Conservation (phyloP, 164 flowering plant genomes). For the Aristolochia contorta region DNA sequence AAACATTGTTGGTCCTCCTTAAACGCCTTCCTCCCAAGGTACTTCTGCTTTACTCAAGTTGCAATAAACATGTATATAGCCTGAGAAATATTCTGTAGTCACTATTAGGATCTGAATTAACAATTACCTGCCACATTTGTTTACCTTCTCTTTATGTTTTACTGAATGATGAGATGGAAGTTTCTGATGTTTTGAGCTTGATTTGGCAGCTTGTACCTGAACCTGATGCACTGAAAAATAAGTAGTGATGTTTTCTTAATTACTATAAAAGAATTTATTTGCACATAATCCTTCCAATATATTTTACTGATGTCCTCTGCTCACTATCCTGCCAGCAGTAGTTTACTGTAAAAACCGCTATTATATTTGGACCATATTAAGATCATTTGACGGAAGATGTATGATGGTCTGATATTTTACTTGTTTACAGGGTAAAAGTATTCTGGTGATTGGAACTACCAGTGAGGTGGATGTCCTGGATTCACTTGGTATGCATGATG, state of each 20-base stretch:
- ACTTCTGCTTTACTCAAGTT: not conserved
- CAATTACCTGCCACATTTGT: too few relatives aligned
- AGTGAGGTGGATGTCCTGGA: constrained; percentile 76
- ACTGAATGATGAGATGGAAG: too few relatives aligned
- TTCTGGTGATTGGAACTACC: constrained; percentile 86
- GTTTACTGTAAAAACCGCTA: not conserved
- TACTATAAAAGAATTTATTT: too few relatives aligned
- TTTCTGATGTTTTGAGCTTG: too few relatives aligned
- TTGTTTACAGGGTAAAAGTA: constrained; percentile 65
- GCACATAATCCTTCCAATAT: too few relatives aligned
- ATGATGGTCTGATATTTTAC: not conserved
- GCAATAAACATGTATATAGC: not conserved
- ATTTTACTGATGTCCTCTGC: too few relatives aligned
- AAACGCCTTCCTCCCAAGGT: constrained; percentile 97
- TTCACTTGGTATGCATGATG: constrained; percentile 65
- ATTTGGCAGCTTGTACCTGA: too few relatives aligned
- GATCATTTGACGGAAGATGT: not conserved
- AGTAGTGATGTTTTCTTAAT: too few relatives aligned
- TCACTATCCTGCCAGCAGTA: not conserved
- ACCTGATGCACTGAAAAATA: too few relatives aligned
- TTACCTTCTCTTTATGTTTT: too few relatives aligned
- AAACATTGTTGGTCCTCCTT: constrained; percentile 77
- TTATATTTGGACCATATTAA: not conserved
- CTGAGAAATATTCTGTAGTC: not conserved
- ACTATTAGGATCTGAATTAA: too few relatives aligned